phyloP scores from a whole-genome alignment of 2,329 filamentous ascomycete genomes.

The Dothistroma pini region DNA sequence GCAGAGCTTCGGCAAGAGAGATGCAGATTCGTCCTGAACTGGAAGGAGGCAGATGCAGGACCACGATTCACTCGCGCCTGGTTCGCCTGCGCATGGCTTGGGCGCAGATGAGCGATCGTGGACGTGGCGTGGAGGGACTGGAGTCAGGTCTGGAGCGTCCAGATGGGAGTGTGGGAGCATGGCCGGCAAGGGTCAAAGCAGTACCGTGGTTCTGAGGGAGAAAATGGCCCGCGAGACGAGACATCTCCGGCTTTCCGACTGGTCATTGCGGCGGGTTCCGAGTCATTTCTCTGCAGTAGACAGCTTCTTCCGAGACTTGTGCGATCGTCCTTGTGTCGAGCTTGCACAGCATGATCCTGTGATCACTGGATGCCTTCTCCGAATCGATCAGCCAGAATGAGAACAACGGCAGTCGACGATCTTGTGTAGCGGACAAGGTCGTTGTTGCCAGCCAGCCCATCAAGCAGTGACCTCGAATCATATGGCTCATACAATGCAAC shows the following conservation, averaged over 20 bases:
- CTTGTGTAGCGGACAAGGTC: too few species aligned
- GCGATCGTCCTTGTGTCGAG: too few species aligned
- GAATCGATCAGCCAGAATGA: too few species aligned
- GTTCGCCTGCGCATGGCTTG: not conserved
- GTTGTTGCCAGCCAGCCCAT: too few species aligned
- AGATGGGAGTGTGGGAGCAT: not conserved
- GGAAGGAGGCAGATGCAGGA: not conserved
- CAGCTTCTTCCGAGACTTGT: too few species aligned
- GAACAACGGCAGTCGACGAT: too few species aligned
- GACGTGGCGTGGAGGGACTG: not conserved
- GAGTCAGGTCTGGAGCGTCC: not conserved
- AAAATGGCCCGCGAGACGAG: not conserved
- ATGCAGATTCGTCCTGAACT: not conserved
- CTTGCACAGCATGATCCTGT: too few species aligned
- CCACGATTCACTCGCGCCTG: not conserved
- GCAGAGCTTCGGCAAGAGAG: not conserved
- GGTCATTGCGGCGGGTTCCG: too few species aligned
- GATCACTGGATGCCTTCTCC: too few species aligned
- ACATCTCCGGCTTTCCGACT: not conserved
- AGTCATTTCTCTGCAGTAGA: too few species aligned
- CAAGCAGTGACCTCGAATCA: too few species aligned
- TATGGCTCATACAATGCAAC: too few species aligned
- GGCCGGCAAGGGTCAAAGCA: not conserved
- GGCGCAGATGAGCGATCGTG: not conserved
- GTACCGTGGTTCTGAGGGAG: not conserved